Base-by-base conservation (phyloP, 176 grass and related monocot genomes). In the Dendrocalamus sinicus region DNA sequence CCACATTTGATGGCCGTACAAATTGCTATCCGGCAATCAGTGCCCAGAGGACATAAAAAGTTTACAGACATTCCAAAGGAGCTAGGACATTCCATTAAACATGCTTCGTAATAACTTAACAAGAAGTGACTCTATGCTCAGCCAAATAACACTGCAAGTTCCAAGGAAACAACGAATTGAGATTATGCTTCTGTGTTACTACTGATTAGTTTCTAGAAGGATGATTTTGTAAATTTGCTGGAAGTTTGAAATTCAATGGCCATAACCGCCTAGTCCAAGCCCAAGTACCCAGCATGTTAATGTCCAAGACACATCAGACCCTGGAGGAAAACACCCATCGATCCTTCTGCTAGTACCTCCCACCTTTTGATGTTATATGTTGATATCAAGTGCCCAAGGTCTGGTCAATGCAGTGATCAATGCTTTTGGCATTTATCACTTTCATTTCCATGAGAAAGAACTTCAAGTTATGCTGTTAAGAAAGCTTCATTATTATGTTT, bases 181-280 rank as follows among this genome's bases (percentile, higher is more conserved):
- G 13, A 24, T 81, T 58, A 39, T 44, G 26, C 35, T 43, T 72
- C 26, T 28, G 35, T 6, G 32, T 46, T 60, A 32, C 13, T 72
- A 57, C n/a, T 0, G 23, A 19, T 79, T 17, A 9, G 24, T 48
- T 32, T 62, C 47, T 9, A 66, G 43, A 66, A 66, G 24, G 26
- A 51, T 61, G 68, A 22, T 72, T 71, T 46, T 83, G 10, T 44
- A 83, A 82, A 13, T 45, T 68, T 53, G 8, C 13, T 44, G 9
- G 3, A 3, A 61, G 14, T 35, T 61, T 73, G 1, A 50, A 35
- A 35, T 30, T 51, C 44, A 39, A 73, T 74, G 70, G 2, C 17
- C 41, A 37, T 63, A 83, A 39, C 11, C 62, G 32, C 28, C 61
- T 23, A 80, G 24, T 50, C 77, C 58, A 50, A 61, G 26, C 41